These are phyloP conservation scores for Quercus parvula DNA, from an alignment of 306 rosid genomes.

Conservation along the genomic window DNA sequence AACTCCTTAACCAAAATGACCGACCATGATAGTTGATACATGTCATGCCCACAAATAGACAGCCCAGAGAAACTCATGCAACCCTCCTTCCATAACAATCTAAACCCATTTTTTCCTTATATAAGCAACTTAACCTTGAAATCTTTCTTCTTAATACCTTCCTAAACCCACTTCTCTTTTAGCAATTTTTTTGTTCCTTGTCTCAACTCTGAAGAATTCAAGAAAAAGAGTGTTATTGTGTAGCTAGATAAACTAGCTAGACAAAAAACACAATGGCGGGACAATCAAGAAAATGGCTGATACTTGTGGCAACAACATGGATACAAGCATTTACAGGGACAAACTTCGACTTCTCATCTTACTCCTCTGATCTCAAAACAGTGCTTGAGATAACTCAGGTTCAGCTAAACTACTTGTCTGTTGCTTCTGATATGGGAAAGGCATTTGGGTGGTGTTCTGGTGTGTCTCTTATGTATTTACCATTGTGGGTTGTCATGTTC, in stretches of 20 bases:
- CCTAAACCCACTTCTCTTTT: neutral
- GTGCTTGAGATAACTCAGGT: slow-evolving; percentile 61
- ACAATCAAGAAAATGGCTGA: slow-evolving; percentile 57
- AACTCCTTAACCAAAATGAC: too few relatives aligned
- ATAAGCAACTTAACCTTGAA: too few relatives aligned
- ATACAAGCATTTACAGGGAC: slow-evolving; percentile 75
- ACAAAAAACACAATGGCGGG: slow-evolving; percentile 11
- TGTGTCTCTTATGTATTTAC: slow-evolving; percentile 41
- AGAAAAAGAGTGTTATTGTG: too few relatives aligned
- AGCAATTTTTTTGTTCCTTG: too few relatives aligned
- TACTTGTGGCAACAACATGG: slow-evolving; percentile 53
- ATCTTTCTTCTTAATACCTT: neutral
- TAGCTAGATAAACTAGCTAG: too few relatives aligned
- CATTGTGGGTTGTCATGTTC: slow-evolving; percentile 54
- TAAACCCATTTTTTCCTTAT: too few relatives aligned
- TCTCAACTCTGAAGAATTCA: too few relatives aligned
- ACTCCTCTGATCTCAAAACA: slow-evolving; percentile 57
- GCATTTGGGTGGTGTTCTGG: slow-evolving; percentile 81
- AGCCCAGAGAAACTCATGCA: too few relatives aligned
- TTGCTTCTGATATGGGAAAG: slow-evolving; percentile 75
- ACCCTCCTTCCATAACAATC: too few relatives aligned
- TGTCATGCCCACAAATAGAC: too few relatives aligned
- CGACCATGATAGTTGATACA: too few relatives aligned
- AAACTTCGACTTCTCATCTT: slow-evolving; percentile 70
- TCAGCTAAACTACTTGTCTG: slow-evolving; percentile 60